Base-by-base conservation (phyloP, 805 yeast species). In the Metschnikowia anglica region DNA sequence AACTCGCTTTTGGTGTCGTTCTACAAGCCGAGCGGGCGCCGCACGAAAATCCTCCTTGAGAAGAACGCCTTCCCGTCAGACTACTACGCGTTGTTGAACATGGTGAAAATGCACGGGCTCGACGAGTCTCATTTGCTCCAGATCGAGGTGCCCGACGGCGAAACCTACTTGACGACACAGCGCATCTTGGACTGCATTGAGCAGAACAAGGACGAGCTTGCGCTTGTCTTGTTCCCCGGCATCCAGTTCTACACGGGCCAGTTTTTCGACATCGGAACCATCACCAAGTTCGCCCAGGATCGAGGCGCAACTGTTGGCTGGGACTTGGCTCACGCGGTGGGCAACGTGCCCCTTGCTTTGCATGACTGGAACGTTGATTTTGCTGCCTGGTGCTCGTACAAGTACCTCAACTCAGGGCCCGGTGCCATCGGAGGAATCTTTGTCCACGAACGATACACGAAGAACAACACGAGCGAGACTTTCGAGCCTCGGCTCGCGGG, bases 251-350 rank as follows among this genome's bases (percentile, higher is more conserved):
- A 89, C 62, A 79, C 97, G 1, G 98, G 98, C 6, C 98, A 90
- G 63, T 70, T 73, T 19, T 89, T 90, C 55, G 87, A 88, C 38
- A 85, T 90, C 27, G 72, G 71, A 37, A 60, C 61, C n/a, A 88
- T 90, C 54, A 89, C 97, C 1, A 55, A 57, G 7, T 68, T 66
- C 35, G 89, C 84, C 4, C 82, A 86, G 44, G 15, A 41, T 4
- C 59, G 55, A 44, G 76, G 66, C 19, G 73, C 85, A 26, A 67
- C 76, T 1, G 85, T 83, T 21, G 97, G 97, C 1, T 90, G 97
- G 97, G 98, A 90, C 62, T 71, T 90, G 52, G 98, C 98, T 1
- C 98, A 90, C 61, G 96, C 95, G 1, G 91, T 74, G 2, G 98
- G 97, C 2, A 91, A 91, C 61, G 90, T 88, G 2, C 81, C 80